Evolutionary conservation across 1,139 yeast species (phyloP), one percentile per base, ranked within the genome.

Genomic region (Suhomyces maxii): DNA sequence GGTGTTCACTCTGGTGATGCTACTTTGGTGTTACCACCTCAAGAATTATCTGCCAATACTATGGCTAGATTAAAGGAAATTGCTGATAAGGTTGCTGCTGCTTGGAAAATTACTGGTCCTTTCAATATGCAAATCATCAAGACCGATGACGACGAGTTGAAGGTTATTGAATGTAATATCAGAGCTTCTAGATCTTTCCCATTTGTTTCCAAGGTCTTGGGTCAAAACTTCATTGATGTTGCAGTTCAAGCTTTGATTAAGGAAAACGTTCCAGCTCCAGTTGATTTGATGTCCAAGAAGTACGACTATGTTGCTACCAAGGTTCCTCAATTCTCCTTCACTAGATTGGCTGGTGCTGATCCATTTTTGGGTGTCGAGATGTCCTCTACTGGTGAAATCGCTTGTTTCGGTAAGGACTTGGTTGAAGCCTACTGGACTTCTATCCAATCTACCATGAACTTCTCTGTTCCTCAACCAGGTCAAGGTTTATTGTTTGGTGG

Each of bases 1-100:
- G 99, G 99, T 76, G 90, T 93, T 46, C 99, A 93, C 72, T 90
- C 98, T 39, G 99, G 99, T 69, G 99, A 93, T 70, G 99, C 99
- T 41, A 90, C 98, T 36, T 80, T 93, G 61, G 84, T 93, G 44
- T 77, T 93, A 51, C 99, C 99, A 50, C 98, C 99, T 41, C 95
- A 86, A 65, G 72, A 76, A 52, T 72, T 88, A 51, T 79, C 84
- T 30, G 83, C 82, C 38, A 73, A 68, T 8, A 73, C 83, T 43
- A 76, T 87, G 75, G 67, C 55, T 28, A 79, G 93, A 64, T 73
- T 89, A 55, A 86, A 85, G 65, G 86, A 74, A 39, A 87, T 91
- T 58, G 90, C 99, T 44, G 93, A 85, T 61, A 90, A 89, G 74
- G 97, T 93, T 61, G 98, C 97, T 39, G 65, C 75, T 47, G 98